Evolutionary conservation across 371 early-diverging fungal species (phyloP).

Genomic region (Mortierella sp.): DNA sequence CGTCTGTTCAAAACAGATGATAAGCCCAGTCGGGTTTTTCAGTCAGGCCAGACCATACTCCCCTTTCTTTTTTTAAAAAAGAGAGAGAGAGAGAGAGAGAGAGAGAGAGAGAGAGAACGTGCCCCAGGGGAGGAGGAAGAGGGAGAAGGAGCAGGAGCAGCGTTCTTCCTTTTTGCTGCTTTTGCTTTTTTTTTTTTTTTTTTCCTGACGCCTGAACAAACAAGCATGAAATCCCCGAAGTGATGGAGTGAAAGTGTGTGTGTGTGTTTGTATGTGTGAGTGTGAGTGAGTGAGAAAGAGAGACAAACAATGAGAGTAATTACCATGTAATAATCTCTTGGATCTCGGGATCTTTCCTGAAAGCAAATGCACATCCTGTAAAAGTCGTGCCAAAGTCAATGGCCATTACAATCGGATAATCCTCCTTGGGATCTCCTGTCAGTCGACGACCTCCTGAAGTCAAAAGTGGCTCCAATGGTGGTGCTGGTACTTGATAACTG

Average conservation of each 20-base stretch:
- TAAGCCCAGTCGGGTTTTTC: not conserved
- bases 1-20: too few relatives aligned
- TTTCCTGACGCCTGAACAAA: too few relatives aligned
- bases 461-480: not conserved
- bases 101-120: too few relatives aligned
- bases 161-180: too few relatives aligned
- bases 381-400: conserved; percentile 52
- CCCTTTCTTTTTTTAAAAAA: not conserved
- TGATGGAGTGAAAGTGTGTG: too few relatives aligned
- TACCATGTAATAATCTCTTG: conserved; percentile 54
- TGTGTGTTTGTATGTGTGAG: too few relatives aligned
- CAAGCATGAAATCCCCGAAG: too few relatives aligned
- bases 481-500: not conserved
- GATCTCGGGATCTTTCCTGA: conserved; percentile 50
- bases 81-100: too few relatives aligned
- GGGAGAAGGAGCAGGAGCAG: too few relatives aligned
- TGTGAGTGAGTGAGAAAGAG: not conserved
- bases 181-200: too few relatives aligned
- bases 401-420: conserved; percentile 53
- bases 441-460: conserved; percentile 24
- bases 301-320: not conserved
- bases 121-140: too few relatives aligned
- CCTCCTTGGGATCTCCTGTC: conserved; percentile 52
- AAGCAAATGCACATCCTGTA: conserved; percentile 52
- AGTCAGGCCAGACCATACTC: too few relatives aligned